Base-by-base conservation (phyloP, 129 eudicot species). In the Ambrosia trifida region DNA sequence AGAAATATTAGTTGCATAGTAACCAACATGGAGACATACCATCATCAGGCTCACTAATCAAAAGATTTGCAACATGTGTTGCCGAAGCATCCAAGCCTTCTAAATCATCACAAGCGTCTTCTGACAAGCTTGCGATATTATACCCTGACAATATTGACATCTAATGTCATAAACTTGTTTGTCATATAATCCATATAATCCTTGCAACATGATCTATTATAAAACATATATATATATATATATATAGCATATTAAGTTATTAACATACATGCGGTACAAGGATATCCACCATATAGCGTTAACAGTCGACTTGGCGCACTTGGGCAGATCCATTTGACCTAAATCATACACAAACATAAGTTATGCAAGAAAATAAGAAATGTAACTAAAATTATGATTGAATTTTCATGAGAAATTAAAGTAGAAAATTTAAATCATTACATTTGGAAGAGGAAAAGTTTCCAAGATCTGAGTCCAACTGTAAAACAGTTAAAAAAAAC, bases 391-490 rank as follows among this genome's bases (percentile, higher is more conserved):
- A 16, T 46, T 28, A 61, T 41, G 31, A 19, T 43, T 45, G 68
- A 61, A 62, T 32, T 31, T 57, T 64, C 58, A 56, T 66, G 50
- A 72, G 31, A 28, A 58, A 19, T 54, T 18, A 20, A 35, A 56
- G 64, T 41, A n/a, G 30, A 66, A 44, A 18, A 32, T 4, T 46
- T n/a, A 24, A 60, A 72, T 72, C 53, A 81, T 83, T 86, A 89
- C 96, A 79, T 89, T 80, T 52, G 89, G 87, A 73, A 89, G 91
- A 5, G 87, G 87, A 63, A 89, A 82, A 32, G 74, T 74, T 72
- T 89, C 96, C 77, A 89, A 69, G 69, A 85, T 87, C 81, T 89
- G 96, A 30, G 89, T 81, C 96, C 96, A 89, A 79, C 96, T 89
- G 85, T 74, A 61, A 76, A 62, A 38, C 28, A 70, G 47, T 54